Evolutionary conservation across 2,329 filamentous ascomycete genomes (phyloP), one percentile per base, ranked within the genome.

Genomic region (Rutstroemia sp.): DNA sequence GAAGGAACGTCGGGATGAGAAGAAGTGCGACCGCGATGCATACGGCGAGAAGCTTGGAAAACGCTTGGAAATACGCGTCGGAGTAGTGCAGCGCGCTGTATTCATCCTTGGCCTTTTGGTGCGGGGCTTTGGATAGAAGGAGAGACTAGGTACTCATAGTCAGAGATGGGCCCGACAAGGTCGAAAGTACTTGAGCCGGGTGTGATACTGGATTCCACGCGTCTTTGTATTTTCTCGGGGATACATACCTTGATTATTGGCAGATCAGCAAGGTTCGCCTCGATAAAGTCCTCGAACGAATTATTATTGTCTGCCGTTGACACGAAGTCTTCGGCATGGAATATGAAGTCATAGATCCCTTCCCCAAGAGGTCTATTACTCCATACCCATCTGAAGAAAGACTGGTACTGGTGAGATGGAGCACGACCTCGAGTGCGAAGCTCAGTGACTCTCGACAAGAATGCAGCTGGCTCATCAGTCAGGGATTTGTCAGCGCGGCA

Each of bases 1-100:
- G 16, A 14, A 63, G 17, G 30, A 54, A 59, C 14, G 57, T 56
- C 14, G 63, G 63, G 12, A 59, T 54, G n/a, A 63, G 52, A 3
- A 65, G 57, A 14, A 60, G 48, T 4, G 38, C 46, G 10, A 60
- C 54, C 2, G 52, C 46, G 1, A 61, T 21, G 10, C 25, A 42
- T 4, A 62, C 53, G 1, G 53, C 12, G 1, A 63, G 21, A 9
- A 52, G 8, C n/a, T 42, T 57, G 10, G 48, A 47, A 9, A 55
- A 7, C 2, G n/a, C 39, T 17, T 30, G 19, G 30, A 60, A 19
- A 4, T 44, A 52, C 12, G 10, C 4, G 12, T 34, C 16, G n/a
- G 49, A 55, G 39, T 58, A 62, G 27, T 57, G 30, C 10, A 27
- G 17, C 5, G 57, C 42, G 17, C 19, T 19, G 10, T 4, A 38